These are phyloP conservation scores for Orbilia quercus DNA, from an alignment of 2,329 filamentous ascomycete genomes.

Conservation along the genomic window DNA sequence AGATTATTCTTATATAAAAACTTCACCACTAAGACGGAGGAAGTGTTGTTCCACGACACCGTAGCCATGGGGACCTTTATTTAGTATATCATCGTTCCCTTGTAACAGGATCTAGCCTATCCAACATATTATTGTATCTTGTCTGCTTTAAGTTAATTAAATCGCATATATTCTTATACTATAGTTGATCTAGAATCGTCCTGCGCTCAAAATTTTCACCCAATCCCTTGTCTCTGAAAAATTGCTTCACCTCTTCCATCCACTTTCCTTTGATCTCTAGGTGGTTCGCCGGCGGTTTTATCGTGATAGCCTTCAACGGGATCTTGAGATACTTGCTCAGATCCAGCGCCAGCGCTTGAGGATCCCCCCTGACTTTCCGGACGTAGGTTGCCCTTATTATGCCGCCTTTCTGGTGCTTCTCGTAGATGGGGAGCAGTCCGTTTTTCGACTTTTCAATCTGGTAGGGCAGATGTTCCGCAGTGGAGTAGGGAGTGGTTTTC, in stretches of 20 bases:
- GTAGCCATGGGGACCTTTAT: no score
- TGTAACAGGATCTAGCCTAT: no score
- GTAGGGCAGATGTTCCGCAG: constrained; percentile 32
- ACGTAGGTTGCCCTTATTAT: constrained; percentile 6
- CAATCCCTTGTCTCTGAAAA: constrained; percentile 19
- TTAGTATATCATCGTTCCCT: no score
- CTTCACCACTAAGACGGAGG: no score
- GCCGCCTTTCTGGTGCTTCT: constrained; percentile 3
- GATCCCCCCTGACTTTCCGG: constrained; percentile 35
- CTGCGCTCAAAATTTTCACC: constrained; percentile 5
- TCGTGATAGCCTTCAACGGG: not conserved
- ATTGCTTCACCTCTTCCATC: constrained; percentile 13
- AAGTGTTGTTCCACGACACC: no score
- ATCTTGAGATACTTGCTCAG: constrained; percentile 24
- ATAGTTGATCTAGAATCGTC: no score
- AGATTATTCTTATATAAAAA: no score
- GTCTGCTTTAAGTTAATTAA: no score
- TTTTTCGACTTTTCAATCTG: constrained; percentile 16
- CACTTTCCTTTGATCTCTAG: constrained; percentile 16
- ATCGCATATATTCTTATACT: no score
- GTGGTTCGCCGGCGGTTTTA: constrained; percentile 1
- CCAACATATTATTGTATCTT: no score
- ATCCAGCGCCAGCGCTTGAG: constrained; percentile 19
- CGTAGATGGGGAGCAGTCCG: constrained; percentile 37
- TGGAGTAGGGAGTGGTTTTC: not conserved